Evolutionary conservation across 305 asterid genomes (phyloP).

Genomic region (Caryopteris hybrid): DNA sequence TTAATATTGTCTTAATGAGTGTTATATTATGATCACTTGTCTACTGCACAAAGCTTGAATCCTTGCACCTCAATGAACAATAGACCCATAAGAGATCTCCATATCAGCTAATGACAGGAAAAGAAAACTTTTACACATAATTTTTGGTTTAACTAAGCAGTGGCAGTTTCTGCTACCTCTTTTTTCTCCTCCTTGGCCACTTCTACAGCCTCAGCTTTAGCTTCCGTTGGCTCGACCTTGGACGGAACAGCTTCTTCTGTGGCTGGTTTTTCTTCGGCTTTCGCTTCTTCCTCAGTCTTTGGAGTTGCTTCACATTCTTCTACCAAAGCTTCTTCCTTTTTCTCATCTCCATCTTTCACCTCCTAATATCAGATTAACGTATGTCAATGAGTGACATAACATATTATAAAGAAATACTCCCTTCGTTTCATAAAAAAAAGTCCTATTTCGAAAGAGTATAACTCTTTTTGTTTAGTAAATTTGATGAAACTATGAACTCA

Average conservation of each 20-base stretch:
- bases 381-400: too few species aligned
- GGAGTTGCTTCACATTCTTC: slow-evolving; percentile 37
- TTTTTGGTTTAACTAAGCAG: background rate
- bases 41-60: slow-evolving; percentile 8
- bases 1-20: too few species aligned
- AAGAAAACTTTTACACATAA: background rate
- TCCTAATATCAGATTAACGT: too few species aligned
- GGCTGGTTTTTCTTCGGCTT: slow-evolving; percentile 11
- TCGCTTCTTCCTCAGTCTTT: slow-evolving; percentile 18
- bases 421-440: too few species aligned
- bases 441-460: too few species aligned
- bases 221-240: slow-evolving; percentile 31
- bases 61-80: slow-evolving; percentile 22
- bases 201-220: too few species aligned
- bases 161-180: slow-evolving; percentile 30
- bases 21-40: background rate
- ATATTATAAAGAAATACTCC: too few species aligned
- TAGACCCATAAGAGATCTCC: background rate
- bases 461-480: too few species aligned
- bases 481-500: too few species aligned
- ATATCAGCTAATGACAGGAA: background rate
- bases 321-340: slow-evolving; percentile 37
- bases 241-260: slow-evolving; percentile 11
- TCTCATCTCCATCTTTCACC: slow-evolving; percentile 32
- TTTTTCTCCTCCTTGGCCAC: slow-evolving; percentile 36